These are phyloP conservation scores for Globisporangium radiosum DNA, from an alignment of 352 stramenopile genomes.

Conservation along the genomic window DNA sequence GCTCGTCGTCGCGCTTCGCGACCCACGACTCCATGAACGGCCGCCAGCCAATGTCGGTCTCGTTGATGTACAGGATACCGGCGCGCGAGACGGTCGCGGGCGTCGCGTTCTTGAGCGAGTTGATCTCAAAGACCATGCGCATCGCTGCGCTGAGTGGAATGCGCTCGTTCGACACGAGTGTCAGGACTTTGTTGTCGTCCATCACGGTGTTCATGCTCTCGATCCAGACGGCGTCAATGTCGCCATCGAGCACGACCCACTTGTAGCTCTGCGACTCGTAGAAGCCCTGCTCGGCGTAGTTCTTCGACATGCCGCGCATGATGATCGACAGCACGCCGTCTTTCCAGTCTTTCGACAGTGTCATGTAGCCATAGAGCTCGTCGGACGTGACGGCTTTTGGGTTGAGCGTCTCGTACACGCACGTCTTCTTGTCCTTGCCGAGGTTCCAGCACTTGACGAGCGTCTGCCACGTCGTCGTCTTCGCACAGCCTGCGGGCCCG, in stretches of 20 bases:
- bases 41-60: constrained; percentile 91
- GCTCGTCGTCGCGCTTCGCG: constrained; percentile 83
- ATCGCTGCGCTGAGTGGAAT: constrained; percentile 79
- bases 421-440: constrained; percentile 85
- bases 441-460: constrained; percentile 86
- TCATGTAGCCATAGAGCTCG: constrained; percentile 93
- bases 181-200: constrained; percentile 96
- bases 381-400: constrained; percentile 86
- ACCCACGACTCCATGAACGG: constrained; percentile 97
- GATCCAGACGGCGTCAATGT: constrained; percentile 88
- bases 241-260: constrained; percentile 83
- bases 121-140: constrained; percentile 91
- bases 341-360: constrained; percentile 87
- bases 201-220: constrained; percentile 97
- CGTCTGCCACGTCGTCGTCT: constrained; percentile 83
- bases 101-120: constrained; percentile 84
- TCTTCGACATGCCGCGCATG: constrained; percentile 89
- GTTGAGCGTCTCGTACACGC: constrained; percentile 86
- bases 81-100: constrained; percentile 81
- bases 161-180: constrained; percentile 86
- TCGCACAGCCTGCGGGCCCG: constrained; percentile 73
- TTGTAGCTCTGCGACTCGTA: constrained; percentile 93
- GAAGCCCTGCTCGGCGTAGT: constrained; percentile 88
- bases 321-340: constrained; percentile 87
- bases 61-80: constrained; percentile 88